phyloP scores from a whole-genome alignment of 2,329 filamentous ascomycete genomes.

The Septoria petroselini region DNA sequence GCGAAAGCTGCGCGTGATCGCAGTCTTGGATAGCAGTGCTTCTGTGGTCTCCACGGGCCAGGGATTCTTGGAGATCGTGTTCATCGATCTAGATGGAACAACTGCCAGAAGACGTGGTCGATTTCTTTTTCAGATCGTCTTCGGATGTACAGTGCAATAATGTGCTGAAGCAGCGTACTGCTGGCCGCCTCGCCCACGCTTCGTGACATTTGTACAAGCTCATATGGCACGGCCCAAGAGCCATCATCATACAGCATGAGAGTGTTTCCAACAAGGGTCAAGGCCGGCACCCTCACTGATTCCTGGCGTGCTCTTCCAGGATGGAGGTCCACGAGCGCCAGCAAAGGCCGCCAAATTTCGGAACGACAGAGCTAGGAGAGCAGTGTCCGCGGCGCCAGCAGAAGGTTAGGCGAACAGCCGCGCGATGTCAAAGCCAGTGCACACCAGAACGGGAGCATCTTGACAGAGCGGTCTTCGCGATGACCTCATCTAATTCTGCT shows the following conservation, averaged over 20 bases:
- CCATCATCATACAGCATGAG: too few relatives aligned
- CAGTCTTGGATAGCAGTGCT: too few relatives aligned
- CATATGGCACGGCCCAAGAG: constrained; percentile 20
- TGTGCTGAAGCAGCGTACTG: constrained; percentile 17
- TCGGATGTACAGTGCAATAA: constrained; percentile 14
- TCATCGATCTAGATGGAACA: constrained; percentile 24
- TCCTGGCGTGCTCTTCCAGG: constrained; percentile 16
- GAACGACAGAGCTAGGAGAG: constrained; percentile 16
- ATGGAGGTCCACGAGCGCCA: constrained; percentile 17
- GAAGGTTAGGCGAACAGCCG: constrained; percentile 9
- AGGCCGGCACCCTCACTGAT: constrained; percentile 17
- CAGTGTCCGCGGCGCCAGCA: constrained; percentile 5
- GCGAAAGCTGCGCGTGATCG: constrained; percentile 4
- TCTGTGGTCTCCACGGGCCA: too few relatives aligned
- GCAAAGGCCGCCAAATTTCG: constrained; percentile 15
- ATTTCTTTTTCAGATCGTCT: constrained; percentile 10
- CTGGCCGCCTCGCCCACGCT: constrained; percentile 20
- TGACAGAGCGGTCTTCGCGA: constrained; percentile 19
- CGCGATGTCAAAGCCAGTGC: constrained; percentile 5
- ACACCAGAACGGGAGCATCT: constrained; percentile 17
- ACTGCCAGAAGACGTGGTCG: constrained; percentile 20
- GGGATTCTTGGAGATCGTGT: too few relatives aligned
- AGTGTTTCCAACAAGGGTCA: constrained; percentile 17
- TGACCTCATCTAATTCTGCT: constrained; percentile 11
- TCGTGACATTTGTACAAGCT: constrained; percentile 17